Percentiles rank a stretch among this genome's conserved stretches.
Evolutionary conservation across 179 eudicot genomes (phyloP).

Genomic region (Silene coronaria): DNA sequence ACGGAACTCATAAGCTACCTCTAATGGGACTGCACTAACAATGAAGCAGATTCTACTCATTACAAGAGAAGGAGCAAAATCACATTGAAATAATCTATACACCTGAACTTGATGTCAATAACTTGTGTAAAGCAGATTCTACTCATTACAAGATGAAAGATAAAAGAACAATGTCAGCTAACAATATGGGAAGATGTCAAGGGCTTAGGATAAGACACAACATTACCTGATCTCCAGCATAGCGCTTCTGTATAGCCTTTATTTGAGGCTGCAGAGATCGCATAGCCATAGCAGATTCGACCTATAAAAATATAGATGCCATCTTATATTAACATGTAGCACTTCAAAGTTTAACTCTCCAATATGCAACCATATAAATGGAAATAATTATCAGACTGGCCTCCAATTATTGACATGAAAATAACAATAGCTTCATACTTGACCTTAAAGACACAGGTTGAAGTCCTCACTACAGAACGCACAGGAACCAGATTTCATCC

Average conservation of each 20-base stretch:
- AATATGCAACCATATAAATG: background rate
- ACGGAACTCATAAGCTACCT: background rate
- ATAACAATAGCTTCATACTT: background rate
- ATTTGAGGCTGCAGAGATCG: constrained; percentile 92
- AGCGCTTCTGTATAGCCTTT: constrained; percentile 86
- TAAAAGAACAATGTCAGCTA: background rate
- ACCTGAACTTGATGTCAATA: background rate
- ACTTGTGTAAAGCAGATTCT: no score
- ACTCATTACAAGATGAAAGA: no score
- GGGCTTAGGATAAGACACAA: background rate
- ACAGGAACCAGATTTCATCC: background rate
- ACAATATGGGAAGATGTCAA: background rate
- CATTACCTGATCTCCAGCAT: constrained; percentile 93
- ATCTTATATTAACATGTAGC: constrained; percentile 7
- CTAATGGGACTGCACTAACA: background rate
- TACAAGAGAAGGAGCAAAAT: background rate
- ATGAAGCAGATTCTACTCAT: background rate
- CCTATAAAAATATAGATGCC: constrained; percentile 37
- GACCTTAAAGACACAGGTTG: constrained; percentile 2
- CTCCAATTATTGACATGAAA: background rate
- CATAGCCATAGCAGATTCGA: constrained; percentile 92
- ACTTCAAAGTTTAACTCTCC: background rate
- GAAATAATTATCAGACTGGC: background rate
- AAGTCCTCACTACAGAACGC: background rate
- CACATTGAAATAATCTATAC: background rate